Evolutionary conservation across 495 filamentous ascomycete species (phyloP), one percentile per base, ranked within the genome.

Genomic region (Bathelium albidoporum): DNA sequence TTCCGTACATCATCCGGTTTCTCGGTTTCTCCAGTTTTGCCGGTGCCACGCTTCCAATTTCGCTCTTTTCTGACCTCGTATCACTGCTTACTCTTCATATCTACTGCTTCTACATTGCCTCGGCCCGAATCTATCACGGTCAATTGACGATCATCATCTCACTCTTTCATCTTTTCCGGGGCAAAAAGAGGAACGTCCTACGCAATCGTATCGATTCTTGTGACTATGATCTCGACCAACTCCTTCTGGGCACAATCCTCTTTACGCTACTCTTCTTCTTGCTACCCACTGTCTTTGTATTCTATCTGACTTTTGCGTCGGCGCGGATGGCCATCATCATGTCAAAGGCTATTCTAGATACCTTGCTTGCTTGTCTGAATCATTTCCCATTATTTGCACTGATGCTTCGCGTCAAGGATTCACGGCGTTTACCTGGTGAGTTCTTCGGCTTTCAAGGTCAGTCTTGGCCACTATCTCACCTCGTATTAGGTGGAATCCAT

Each of bases 171-270:
- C 83, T 99, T 1, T 99, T 99, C 70, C 89, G 91, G 26, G 94
- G 94, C 58, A 97, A 97, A 72, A 99, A 99, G 71, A 86, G 94
- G 64, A 99, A 99, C 65, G 90, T 99, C 9, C 83, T 99, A 14
- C 86, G 94, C 66, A 97, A 97, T 68, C 90, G 94, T 72, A 97
- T 97, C 66, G 94, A 99, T 72, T 93, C 90, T 41, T 99, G 95
- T 79, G 94, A 99, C 75, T 99, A 99, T 74, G 94, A 96, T 72
- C 87, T 99, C 20, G 94, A 99, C 71, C 95, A 99, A 74, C 85
- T 99, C 2, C 85, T 99, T 7, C 85, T 99, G 16, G 94, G 94
- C 34, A 97, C 94, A 1, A 97, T 97, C 26, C 80, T 99, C 10
- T 99, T 99, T 68, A 97, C 95, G 1, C 81, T 97, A 14, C 82